Base-by-base conservation (phyloP, 169 alveolate genomes). In the Plasmodium gonderi region DNA sequence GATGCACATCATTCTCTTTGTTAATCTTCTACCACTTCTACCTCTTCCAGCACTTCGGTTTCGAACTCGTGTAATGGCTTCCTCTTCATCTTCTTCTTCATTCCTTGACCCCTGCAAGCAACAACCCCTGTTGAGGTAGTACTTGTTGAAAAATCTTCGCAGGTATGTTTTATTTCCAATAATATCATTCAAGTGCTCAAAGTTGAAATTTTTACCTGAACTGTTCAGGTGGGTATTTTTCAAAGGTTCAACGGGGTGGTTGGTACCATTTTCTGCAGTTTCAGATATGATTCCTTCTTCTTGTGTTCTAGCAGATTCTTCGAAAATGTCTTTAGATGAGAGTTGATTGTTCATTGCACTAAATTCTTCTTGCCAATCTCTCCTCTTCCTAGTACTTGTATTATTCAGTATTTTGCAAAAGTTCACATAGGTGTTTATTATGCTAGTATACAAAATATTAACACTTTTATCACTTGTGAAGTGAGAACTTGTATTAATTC, bases 141-240 rank as follows among this genome's bases (percentile, higher is more conserved):
- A 87, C 36, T 44, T 45, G 29, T 60, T 77, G 11, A 87, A 33
- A 45, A 87, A 87, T 11, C 40, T 51, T 6, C 45, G 26, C 36
- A 90, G 31, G 17, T 78, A 26, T 0, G 38, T 60, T 36, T 65
- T 20, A 31, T 90, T 78, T 17, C 82, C 76, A 12, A 78, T 90
- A 64, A 90, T 79, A 11, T 77, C 94, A 65, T 90, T 77, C 36
- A 78, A 2, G 9, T 76, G 49, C 44, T 90, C 78, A 76, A 90
- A 77, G 31, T 76, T 78, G 20, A 87, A 87, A 11, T 33, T 44
- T 6, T 38, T 45, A 23, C 77, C 92, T 20, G 42, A 42, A 23
- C 29, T 17, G 23, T 17, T 20, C 17, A 44, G 1, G 7, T 8
- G 72, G 4, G 7, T 6, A 17, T 60, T n/a, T 60, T 60, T 36